A percentile compares a stretch with the other conserved stretches of the same genome.
Evolutionary conservation across 2,329 filamentous ascomycete species (phyloP).

Genomic region (Esteya vermicola): DNA sequence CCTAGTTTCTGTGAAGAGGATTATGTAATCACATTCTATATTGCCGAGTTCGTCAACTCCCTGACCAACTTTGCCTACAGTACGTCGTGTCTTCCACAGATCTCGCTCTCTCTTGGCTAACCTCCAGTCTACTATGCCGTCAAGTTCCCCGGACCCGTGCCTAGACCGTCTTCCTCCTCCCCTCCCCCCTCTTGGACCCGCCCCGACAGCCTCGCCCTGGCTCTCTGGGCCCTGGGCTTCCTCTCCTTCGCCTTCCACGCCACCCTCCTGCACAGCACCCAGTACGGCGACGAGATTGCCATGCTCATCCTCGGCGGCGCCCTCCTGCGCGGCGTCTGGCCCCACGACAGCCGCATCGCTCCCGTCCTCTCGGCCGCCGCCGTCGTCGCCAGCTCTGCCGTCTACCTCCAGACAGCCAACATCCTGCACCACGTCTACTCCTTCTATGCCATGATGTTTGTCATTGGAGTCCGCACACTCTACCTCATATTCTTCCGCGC

Average conservation of each 20-base stretch:
- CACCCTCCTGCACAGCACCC: constrained; percentile 24
- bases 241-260: constrained; percentile 30
- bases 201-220: constrained; percentile 26
- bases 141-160: constrained; percentile 20
- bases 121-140: constrained; percentile 26
- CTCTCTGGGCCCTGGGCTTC: constrained; percentile 26
- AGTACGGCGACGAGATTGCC: constrained; percentile 41
- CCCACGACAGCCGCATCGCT: constrained; percentile 26
- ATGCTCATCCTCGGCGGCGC: constrained; percentile 40
- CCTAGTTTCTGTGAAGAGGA: constrained; percentile 29
- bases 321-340: constrained; percentile 34
- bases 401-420: constrained; percentile 26
- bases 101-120: not conserved
- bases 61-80: constrained; percentile 35
- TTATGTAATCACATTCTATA: constrained; percentile 34
- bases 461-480: constrained; percentile 19
- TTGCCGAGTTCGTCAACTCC: constrained; percentile 39
- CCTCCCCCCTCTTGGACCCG: constrained; percentile 3
- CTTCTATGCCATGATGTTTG: constrained; percentile 19
- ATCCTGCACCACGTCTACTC: constrained; percentile 28
- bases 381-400: constrained; percentile 23
- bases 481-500: constrained; percentile 20
- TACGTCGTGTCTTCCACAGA: constrained; percentile 12
- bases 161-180: no score
- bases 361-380: constrained; percentile 22